Evolutionary conservation across 83 land plant species (phyloP), one percentile per base, ranked within the genome.

Genomic region (Diphasiastrum complanatum): DNA sequence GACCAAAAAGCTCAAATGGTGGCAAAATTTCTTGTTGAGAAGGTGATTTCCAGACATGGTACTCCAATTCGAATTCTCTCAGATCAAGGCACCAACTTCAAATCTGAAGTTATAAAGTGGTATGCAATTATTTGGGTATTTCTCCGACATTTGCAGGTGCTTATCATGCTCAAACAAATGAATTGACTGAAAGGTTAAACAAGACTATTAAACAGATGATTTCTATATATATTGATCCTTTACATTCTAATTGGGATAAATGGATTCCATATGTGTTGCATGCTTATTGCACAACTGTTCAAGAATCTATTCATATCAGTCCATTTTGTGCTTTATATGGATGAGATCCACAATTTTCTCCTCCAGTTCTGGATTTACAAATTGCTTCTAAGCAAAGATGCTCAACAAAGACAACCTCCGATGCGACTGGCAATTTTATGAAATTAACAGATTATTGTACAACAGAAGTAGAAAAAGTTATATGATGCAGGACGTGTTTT

Each of bases 61-160:
- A n/a, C n/a, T 24, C 51, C 51, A 47, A 5, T 4, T 4, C n/a
- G 4, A 18, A 47, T 47, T 16, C 23, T 47, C 23, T 47, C 51
- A 47, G 51, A 47, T 47, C 51, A 47, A 47, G 51, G 51, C 51
- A 5, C n/a, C n/a, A 18, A 47, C n/a, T 47, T 47, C 23, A 47
- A 8, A 8, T 5, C 23, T 18, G 51, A 47, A 18, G 51, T 38
- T 38, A 38, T 38, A 14, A 38, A 38, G 41, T 38, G 41, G 6
- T 38, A 38, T 5, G 23, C 4, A 8, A 18, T 18, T 5, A 24
- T 24, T 4, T 47, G 51, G 51, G 51, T 18, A 18, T 38, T 38
- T 38, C 6, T 6, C 41, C 6, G 14, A 6, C 14, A 6, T 38
- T 38, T 38, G 14, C 41, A 6, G 6, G 11, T 14, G 11, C 41